These are phyloP conservation scores for Galerina sulciceps DNA, from an alignment of 768 basidiomycete species.

Conservation along the genomic window DNA sequence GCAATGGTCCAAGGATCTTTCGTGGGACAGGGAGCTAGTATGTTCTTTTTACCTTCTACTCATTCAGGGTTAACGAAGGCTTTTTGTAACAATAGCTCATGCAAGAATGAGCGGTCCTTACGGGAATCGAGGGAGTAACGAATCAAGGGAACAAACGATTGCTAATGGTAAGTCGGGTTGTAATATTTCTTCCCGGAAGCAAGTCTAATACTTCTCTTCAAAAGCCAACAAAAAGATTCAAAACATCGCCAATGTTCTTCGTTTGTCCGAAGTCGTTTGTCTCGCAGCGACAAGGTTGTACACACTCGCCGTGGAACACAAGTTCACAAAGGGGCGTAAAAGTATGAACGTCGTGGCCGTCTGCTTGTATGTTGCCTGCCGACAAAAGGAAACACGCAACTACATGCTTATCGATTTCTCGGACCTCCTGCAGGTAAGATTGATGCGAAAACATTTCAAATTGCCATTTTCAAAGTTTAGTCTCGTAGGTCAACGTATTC, in stretches of 20 bases:
- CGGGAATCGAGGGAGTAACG: conserved; percentile 76
- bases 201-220: conserved; percentile 4
- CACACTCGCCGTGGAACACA: conserved; percentile 91
- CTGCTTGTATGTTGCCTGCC: conserved; percentile 92
- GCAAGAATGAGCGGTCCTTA: conserved; percentile 84
- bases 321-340: conserved; percentile 92
- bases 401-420: conserved; percentile 99
- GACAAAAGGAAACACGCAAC: conserved; percentile 87
- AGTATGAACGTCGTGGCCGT: conserved; percentile 94
- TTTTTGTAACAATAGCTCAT: conserved; percentile 53
- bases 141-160: conserved; percentile 90
- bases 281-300: conserved; percentile 86
- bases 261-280: conserved; percentile 78
- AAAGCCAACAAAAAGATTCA: conserved; percentile 84
- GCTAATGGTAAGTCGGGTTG: conserved; percentile 68
- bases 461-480: background rate
- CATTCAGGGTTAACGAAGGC: background rate
- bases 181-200: background rate
- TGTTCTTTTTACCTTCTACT: conserved; percentile 33
- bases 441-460: background rate
- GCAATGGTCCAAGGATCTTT: conserved; percentile 96
- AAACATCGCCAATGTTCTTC: conserved; percentile 77
- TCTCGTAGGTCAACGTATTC: conserved; percentile 81
- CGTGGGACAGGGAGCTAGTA: conserved; percentile 90
- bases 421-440: conserved; percentile 72